phyloP scores from a whole-genome alignment of 495 filamentous ascomycete genomes.

The Neurospora discreta region DNA sequence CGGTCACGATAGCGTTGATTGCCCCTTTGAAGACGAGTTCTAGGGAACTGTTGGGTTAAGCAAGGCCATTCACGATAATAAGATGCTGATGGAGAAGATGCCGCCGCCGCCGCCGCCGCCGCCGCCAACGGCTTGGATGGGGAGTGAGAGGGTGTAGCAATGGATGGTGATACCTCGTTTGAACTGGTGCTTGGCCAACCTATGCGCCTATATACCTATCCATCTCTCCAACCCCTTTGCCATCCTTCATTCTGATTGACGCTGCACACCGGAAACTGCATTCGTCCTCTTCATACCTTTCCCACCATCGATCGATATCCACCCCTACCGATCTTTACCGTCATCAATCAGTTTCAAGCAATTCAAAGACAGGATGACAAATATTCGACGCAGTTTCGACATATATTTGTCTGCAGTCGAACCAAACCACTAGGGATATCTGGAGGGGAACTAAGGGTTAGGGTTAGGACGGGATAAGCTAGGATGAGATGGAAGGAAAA shows the following conservation, averaged over 20 bases:
- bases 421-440: not conserved
- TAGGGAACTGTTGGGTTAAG: constrained; percentile 10
- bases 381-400: not conserved
- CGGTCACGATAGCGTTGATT: constrained; percentile 91
- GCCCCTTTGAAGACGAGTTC: constrained; percentile 81
- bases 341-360: not conserved
- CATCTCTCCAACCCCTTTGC: not conserved
- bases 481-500: not conserved
- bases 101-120: not conserved
- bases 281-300: not conserved
- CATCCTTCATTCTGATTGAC: not conserved
- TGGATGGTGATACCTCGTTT: not conserved
- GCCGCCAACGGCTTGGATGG: not conserved
- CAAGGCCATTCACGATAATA: not conserved
- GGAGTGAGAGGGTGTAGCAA: not conserved
- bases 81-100: not conserved
- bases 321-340: not conserved
- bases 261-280: not conserved
- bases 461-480: not conserved
- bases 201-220: not conserved
- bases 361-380: not conserved
- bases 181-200: not conserved
- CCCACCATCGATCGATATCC: not conserved
- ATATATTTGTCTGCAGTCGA: not conserved
- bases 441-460: not conserved